Base-by-base conservation (phyloP, 371 early-diverging fungal genomes). In the Mucor irregularis region DNA sequence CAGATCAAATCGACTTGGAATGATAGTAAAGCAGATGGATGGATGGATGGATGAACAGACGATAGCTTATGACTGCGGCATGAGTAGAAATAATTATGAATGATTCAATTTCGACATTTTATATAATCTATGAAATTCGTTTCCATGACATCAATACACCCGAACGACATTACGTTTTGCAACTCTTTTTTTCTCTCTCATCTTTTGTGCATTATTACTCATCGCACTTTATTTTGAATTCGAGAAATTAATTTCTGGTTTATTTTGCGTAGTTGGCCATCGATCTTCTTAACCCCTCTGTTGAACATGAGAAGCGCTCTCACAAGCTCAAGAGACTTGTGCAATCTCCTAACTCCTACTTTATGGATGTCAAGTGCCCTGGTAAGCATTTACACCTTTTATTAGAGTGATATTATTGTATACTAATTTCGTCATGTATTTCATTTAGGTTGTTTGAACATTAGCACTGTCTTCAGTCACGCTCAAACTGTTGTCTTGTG, bases 251-350 rank as follows among this genome's bases (percentile, higher is more conserved):
- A 39, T 17, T 17, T 39, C 39, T 42, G 24, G 10, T 21, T 24
- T 26, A n/a, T 34, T 22, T 13, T 35, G 1, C 68, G 49, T 80
- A 95, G 97, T 88, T 98, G 76, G 95, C 95, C 73, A 90, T 95
- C 72, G 99, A 99, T 85, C 92, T 99, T 78, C 90, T 98, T 63
- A 97, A 98, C 89, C 99, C 99, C 58, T 85, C 94, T 68, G 86
- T 86, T 73, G 92, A 94, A 73, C 85, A 88, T 76, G 93, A 97
- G 84, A 87, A 87, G 85, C 89, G 91, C 73, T 82, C 84, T 71
- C 96, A 98, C 94, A 99, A 99, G 91, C 90, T 97, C 66, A 99
- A 99, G 93, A 90, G 99, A 77, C 86, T 99, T 56, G 99, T 99
- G 69, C 98, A 96, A 85, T 89, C 90, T 73, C 96, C 98, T 64